Base-by-base conservation (phyloP, 2,329 filamentous ascomycete species). In the Ceratocystis cacaofunesta region DNA sequence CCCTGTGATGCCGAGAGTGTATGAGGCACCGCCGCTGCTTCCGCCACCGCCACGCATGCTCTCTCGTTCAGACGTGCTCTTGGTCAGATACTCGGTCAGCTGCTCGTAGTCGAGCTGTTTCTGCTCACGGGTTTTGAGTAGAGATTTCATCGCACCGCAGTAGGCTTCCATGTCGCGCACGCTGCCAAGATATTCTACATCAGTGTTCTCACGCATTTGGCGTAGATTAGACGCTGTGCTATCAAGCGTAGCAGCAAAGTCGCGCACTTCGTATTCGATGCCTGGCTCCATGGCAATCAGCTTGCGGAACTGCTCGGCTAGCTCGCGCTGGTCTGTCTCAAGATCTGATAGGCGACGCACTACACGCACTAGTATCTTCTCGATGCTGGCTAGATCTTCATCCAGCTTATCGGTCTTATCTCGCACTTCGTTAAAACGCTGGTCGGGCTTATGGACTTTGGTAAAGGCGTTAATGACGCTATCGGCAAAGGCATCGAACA, bases 21-120 rank as follows among this genome's bases (percentile, higher is more conserved):
- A 66, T 3, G 84, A 83, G 25, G 73, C 70, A 62, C 70, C 69
- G 25, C 73, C 74, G 52, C 48, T 60, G 30, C 73, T 70, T 63
- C 72, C 71, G 69, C 87, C 85, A 10, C 85, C 84, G 0, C 85
- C 84, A 7, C 81, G 80, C 2, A 96, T 84, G 17, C 83, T 80
- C 75, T 99, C 94, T 61, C 92, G 87, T 75, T 99, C 94, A 2
- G 85, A 78, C 2, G 90, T 90, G 0, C 90, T 90, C 74, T 95
- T 96, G 77, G 89, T 89, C 64, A 96, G 88, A 75, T 97, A 97
- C 73, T 97, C 92, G 32, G 91, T 95, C 43, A 99, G 81, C 69
- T 90, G 92, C 76, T 99, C 94, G 72, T 92, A 96, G 77, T 99
- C 94, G 66, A 99, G 87, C 74, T 99, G 94, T 74, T 99, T 99